Evolutionary conservation across 2,329 filamentous ascomycete species (phyloP), one percentile per base, ranked within the genome.

Genomic region (Fusarium nematophilum): DNA sequence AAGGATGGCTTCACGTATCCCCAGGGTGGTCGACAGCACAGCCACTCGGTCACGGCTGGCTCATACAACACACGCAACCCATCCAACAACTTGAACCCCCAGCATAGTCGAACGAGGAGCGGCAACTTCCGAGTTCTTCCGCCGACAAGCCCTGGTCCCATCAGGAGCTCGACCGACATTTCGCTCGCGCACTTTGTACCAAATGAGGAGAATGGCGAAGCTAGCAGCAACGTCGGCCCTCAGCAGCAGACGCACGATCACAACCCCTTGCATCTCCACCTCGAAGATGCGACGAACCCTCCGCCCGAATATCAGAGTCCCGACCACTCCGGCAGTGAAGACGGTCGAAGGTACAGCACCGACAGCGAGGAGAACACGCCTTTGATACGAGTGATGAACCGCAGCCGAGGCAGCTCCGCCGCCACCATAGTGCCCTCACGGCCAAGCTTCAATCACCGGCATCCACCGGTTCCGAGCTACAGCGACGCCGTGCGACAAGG

Each of bases 91-190:
- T 72, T 83, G 46, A 82, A 84, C 49, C 79, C 83, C n/a, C 83
- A 85, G 38, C 92, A 96, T 73, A 86, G 85, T 31, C 84, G 93
- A 55, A 89, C 90, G 34, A 84, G 87, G 57, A 95, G 90, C 69
- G 90, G 91, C 47, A 93, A 92, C 68, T 88, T 93, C 70, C 85
- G 92, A 62, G 81, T 93, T 38, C 80, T 90, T 65, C 81, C 88
- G 59, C 90, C 93, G 8, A 90, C 90, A 15, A 97, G 92, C 71
- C 93, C 94, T 1, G 95, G 95, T 3, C 95, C 95, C 2, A 84
- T 93, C 58, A 86, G 94, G 66, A 96, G 92, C 70, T 93, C 95
- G 8, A 98, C 95, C 9, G 95, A 98, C 74, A 99, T 99, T 64
- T 97, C 93, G 8, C 85, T 99, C 40, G 91, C 93, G 23, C 92